Evolutionary conservation across 2,329 filamentous ascomycete species (phyloP).

Genomic region (Ascochyta clinopodiicola): DNA sequence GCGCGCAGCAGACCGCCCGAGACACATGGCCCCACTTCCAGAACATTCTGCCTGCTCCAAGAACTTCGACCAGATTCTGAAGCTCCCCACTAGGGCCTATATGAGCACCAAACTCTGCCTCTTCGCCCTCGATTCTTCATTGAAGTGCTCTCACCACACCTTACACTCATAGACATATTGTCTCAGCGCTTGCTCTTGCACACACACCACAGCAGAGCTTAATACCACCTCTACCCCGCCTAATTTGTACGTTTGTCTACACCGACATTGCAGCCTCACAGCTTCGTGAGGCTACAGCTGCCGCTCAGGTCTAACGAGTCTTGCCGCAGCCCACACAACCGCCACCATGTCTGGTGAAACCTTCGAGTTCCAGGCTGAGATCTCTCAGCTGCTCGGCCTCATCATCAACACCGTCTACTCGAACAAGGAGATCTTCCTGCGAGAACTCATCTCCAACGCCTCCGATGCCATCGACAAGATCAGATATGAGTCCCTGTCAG

Average conservation of each 20-base stretch:
- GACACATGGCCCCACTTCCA: too few relatives aligned
- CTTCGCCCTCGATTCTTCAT: conserved; percentile 26
- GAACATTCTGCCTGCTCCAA: conserved; percentile 35
- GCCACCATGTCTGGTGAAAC: conserved; percentile 83
- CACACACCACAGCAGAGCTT: conserved; percentile 28
- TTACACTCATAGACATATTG: conserved; percentile 26
- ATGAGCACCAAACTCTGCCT: conserved; percentile 39
- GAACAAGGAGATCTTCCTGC: conserved; percentile 99
- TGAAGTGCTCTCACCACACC: conserved; percentile 31
- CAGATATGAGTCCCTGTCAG: conserved; percentile 96
- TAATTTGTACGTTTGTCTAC: conserved; percentile 31
- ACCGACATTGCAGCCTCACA: conserved; percentile 19
- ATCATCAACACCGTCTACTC: conserved; percentile 99
- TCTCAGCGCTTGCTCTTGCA: conserved; percentile 33
- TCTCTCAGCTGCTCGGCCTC: conserved; percentile 98
- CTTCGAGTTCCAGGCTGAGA: conserved; percentile 99
- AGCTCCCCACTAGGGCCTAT: conserved; percentile 42
- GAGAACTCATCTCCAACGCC: conserved; percentile 97
- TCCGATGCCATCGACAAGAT: conserved; percentile 99
- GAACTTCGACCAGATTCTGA: conserved; percentile 48
- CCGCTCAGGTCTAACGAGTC: conserved; percentile 16
- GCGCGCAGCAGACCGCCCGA: too few relatives aligned
- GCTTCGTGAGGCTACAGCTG: conserved; percentile 6
- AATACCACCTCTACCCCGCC: conserved; percentile 28
- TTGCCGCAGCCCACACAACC: conserved; percentile 23